Percentiles rank a stretch among this genome's conserved stretches.
Conservation (phyloP, 2,329 filamentous ascomycete genomes). For the Neonectria hederae region DNA sequence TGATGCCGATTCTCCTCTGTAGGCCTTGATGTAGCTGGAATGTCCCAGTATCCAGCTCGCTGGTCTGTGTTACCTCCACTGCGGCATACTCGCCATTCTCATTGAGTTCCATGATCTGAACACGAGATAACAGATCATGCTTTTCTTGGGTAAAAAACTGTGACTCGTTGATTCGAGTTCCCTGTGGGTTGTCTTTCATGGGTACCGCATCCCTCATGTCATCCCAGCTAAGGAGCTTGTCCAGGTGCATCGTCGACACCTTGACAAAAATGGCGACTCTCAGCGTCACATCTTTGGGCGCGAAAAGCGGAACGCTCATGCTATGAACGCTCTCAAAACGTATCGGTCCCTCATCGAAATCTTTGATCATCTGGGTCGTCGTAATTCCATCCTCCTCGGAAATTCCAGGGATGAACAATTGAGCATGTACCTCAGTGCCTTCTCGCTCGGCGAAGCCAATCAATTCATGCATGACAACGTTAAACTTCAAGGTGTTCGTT, state of each 20-base stretch:
- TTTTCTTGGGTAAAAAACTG: conserved; percentile 95
- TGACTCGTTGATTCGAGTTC: conserved; percentile 82
- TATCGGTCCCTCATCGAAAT: conserved; percentile 92
- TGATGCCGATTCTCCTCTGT: conserved; percentile 87
- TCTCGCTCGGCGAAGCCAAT: conserved; percentile 94
- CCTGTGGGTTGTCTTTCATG: conserved; percentile 63
- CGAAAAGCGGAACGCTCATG: conserved; percentile 87
- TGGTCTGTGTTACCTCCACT: conserved; percentile 90
- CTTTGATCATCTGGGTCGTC: conserved; percentile 92
- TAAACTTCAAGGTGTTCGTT: conserved; percentile 94
- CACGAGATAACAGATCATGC: conserved; percentile 87
- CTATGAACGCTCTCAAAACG: conserved; percentile 98
- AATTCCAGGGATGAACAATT: conserved; percentile 93
- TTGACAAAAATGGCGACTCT: conserved; percentile 92
- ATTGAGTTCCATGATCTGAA: conserved; percentile 91
- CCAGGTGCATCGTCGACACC: conserved; percentile 91
- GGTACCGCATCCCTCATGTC: conserved; percentile 88
- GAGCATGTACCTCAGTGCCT: conserved; percentile 93
- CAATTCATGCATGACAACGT: conserved; percentile 97
- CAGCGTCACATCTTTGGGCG: conserved; percentile 75
- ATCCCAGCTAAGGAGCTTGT: conserved; percentile 98
- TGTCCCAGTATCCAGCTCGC: conserved; percentile 84
- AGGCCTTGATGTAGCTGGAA: conserved; percentile 96
- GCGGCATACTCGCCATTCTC: conserved; percentile 92
- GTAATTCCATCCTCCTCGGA: conserved; percentile 92